Evolutionary conservation across 2,329 filamentous ascomycete species (phyloP).

Genomic region (Aotearoamyces nothofagi): DNA sequence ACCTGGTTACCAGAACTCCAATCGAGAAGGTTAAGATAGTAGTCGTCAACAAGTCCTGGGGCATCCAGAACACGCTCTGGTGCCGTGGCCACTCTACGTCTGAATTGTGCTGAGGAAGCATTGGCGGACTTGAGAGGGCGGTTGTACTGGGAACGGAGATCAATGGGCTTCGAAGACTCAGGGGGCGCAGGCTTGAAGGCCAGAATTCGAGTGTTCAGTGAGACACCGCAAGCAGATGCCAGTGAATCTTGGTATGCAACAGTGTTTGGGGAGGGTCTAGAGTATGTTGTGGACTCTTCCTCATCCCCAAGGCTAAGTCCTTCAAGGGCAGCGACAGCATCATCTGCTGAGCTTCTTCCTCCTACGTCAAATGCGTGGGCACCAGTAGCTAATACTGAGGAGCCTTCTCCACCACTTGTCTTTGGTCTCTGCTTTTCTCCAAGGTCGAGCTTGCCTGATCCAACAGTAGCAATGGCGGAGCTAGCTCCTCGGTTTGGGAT

Average conservation of each 20-base stretch:
- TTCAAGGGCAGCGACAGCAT: conserved; percentile 66
- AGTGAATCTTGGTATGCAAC: conserved; percentile 86
- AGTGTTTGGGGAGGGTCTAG: conserved; percentile 72
- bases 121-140: conserved; percentile 71
- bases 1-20: conserved; percentile 98
- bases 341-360: conserved; percentile 50
- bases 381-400: conserved; percentile 53
- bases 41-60: conserved; percentile 91
- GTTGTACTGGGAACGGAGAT: conserved; percentile 96
- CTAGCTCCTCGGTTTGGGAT: conserved; percentile 88
- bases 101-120: conserved; percentile 66
- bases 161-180: conserved; percentile 95
- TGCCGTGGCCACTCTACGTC: conserved; percentile 82
- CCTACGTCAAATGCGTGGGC: conserved; percentile 54
- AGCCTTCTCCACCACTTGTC: conserved; percentile 54
- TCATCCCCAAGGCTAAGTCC: conserved; percentile 58
- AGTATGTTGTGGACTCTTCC: conserved; percentile 44
- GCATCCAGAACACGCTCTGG: conserved; percentile 94
- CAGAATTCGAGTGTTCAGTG: conserved; percentile 85
- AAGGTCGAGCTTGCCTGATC: conserved; percentile 67
- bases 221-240: conserved; percentile 82
- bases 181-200: conserved; percentile 98
- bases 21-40: conserved; percentile 96
- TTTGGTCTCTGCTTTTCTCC: conserved; percentile 59
- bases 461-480: conserved; percentile 70